phyloP scores from a whole-genome alignment of 805 yeast genomes.

The Metschnikowia lachancei region DNA sequence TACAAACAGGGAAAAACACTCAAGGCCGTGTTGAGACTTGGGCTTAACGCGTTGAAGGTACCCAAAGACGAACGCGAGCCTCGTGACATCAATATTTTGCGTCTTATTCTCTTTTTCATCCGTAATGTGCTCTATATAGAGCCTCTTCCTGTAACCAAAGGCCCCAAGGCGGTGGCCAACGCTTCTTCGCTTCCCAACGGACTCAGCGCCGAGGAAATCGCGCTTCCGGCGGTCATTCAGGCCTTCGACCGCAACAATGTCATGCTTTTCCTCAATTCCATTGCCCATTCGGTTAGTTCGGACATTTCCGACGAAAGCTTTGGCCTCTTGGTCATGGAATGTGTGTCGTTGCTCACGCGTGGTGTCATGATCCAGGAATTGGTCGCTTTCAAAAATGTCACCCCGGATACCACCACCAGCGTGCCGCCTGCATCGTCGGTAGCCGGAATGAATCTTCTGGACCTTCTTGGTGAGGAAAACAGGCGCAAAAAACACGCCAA shows the following conservation, averaged over 20 bases:
- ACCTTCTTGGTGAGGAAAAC: slow-evolving; percentile 60
- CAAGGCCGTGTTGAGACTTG: slow-evolving; percentile 66
- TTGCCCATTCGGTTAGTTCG: slow-evolving; percentile 60
- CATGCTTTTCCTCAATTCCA: slow-evolving; percentile 65
- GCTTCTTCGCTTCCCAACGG: slow-evolving; percentile 53
- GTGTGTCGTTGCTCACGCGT: slow-evolving; percentile 59
- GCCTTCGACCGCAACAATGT: slow-evolving; percentile 71
- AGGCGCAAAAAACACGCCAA: slow-evolving; percentile 48
- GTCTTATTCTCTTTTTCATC: slow-evolving; percentile 68
- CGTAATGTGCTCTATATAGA: slow-evolving; percentile 78
- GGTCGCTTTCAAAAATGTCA: neutral
- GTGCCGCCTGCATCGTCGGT: slow-evolving; percentile 26
- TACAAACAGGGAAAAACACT: slow-evolving; percentile 61
- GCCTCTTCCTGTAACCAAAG: slow-evolving; percentile 57
- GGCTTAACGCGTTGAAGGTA: slow-evolving; percentile 56
- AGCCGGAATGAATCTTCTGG: slow-evolving; percentile 44
- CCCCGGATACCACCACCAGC: slow-evolving; percentile 9
- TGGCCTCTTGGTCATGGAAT: slow-evolving; percentile 65
- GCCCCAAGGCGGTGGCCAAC: slow-evolving; percentile 38
- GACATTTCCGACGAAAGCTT: slow-evolving; percentile 63
- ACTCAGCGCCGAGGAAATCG: slow-evolving; percentile 63
- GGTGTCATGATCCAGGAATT: slow-evolving; percentile 37
- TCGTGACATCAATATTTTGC: slow-evolving; percentile 69
- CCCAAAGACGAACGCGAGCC: slow-evolving; percentile 56
- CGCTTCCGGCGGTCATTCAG: slow-evolving; percentile 53